These are phyloP conservation scores for Sporobolomyces roseus DNA, from an alignment of 768 basidiomycete species.

Conservation along the genomic window DNA sequence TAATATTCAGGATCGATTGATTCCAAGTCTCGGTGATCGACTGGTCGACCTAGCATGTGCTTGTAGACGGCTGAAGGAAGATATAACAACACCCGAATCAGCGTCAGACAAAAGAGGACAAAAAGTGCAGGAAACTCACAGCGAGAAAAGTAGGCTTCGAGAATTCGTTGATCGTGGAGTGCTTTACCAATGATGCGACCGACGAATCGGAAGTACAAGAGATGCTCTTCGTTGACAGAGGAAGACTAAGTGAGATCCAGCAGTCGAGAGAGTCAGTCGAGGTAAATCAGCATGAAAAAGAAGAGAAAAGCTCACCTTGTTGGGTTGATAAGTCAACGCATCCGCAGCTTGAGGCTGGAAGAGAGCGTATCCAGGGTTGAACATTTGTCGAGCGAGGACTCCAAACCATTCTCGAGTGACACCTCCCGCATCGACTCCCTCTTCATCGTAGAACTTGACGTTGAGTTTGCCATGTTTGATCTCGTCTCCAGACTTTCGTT, in stretches of 20 bases:
- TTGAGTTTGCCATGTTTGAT: conserved; percentile 97
- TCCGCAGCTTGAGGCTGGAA: conserved; percentile 98
- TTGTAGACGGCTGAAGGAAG: conserved; percentile 94
- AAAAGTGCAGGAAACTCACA: no score
- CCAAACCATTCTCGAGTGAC: conserved; percentile 97
- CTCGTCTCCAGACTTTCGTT: conserved; percentile 85
- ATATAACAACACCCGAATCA: neutral
- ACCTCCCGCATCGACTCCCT: conserved; percentile 97
- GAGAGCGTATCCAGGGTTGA: conserved; percentile 94
- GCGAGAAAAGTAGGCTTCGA: conserved; percentile 97
- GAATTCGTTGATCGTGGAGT: conserved; percentile 88
- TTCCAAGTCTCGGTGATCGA: conserved; percentile 93
- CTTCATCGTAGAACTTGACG: conserved; percentile 88
- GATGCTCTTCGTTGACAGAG: conserved; percentile 89
- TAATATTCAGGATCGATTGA: conserved; percentile 99
- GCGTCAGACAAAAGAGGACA: neutral
- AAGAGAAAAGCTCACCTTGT: conserved; percentile 47
- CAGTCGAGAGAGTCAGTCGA: conserved; percentile 25
- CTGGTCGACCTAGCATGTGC: conserved; percentile 86
- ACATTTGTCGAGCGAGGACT: conserved; percentile 95
- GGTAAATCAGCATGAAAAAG: conserved; percentile 47
- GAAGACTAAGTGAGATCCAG: conserved; percentile 68
- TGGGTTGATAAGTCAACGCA: conserved; percentile 87
- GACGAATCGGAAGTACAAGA: conserved; percentile 97
- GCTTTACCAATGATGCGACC: conserved; percentile 97